These are phyloP conservation scores for Neurospora sp. DNA, from an alignment of 495 filamentous ascomycete species.

Conservation along the genomic window DNA sequence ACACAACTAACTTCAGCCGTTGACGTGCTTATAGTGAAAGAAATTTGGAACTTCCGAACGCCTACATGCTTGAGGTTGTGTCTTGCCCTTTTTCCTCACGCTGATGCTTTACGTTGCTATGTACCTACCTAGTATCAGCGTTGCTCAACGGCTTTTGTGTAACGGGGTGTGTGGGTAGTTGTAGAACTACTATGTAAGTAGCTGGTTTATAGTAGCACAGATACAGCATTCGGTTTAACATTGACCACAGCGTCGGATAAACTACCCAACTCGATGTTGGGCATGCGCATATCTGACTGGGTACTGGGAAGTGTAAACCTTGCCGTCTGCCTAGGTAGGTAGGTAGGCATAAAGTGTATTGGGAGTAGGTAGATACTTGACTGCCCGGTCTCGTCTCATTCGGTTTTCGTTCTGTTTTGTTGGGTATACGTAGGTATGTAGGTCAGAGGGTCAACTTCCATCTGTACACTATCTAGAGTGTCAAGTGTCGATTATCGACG, in stretches of 20 bases:
- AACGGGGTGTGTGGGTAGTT: neutral
- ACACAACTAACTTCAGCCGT: too few species aligned
- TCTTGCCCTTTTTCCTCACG: neutral
- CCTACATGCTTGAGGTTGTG: neutral
- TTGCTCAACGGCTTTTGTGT: neutral
- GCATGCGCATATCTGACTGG: neutral
- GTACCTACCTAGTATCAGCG: neutral
- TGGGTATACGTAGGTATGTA: neutral
- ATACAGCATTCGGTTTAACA: neutral
- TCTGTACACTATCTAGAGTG: neutral
- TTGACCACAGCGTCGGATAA: neutral
- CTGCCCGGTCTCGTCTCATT: neutral
- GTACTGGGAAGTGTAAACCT: neutral
- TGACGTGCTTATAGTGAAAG: too few species aligned
- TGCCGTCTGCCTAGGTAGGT: neutral
- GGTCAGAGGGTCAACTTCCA: neutral
- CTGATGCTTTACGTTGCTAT: neutral
- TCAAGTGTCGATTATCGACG: neutral
- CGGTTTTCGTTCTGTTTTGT: neutral
- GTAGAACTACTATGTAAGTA: too few species aligned
- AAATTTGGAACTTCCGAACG: too few species aligned
- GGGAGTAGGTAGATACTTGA: neutral
- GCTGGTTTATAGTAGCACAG: too few species aligned
- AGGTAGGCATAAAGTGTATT: neutral
- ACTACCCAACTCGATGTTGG: neutral